Conservation (phyloP, 768 basidiomycete genomes). For the Collybia sordida region DNA sequence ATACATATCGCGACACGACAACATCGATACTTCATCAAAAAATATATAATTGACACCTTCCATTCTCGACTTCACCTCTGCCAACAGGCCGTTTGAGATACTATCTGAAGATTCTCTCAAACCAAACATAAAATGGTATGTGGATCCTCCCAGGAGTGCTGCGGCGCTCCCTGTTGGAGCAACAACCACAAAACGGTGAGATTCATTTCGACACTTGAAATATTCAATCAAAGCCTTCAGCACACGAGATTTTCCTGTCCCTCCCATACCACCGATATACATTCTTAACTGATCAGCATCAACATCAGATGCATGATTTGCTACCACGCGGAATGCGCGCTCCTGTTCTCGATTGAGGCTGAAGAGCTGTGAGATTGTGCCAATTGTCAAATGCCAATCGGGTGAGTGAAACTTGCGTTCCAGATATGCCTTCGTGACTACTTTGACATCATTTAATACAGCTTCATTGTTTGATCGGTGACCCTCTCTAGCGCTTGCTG, state of each 20-base stretch:
- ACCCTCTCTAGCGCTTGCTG: too few species aligned
- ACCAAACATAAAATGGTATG: slow-evolving; percentile 32
- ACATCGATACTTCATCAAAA: slow-evolving; percentile 45
- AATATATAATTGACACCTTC: slow-evolving; percentile 38
- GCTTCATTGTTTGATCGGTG: too few species aligned
- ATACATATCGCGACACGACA: slow-evolving; percentile 30
- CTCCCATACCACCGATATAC: slow-evolving; percentile 30
- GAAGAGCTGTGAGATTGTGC: slow-evolving; percentile 5
- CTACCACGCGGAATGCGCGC: slow-evolving; percentile 27
- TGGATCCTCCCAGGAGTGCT: slow-evolving; percentile 27
- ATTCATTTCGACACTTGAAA: slow-evolving; percentile 19
- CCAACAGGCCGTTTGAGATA: not conserved
- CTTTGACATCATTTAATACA: slow-evolving; percentile 2
- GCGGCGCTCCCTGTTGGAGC: slow-evolving; percentile 32
- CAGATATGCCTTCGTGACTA: slow-evolving; percentile 10
- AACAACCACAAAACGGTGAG: slow-evolving; percentile 18
- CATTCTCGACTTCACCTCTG: slow-evolving; percentile 14
- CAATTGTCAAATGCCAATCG: not conserved
- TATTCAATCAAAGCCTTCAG: slow-evolving; percentile 20
- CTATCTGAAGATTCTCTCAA: slow-evolving; percentile 7
- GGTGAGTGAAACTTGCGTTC: slow-evolving; percentile 1
- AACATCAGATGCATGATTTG: slow-evolving; percentile 14
- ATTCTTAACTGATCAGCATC: slow-evolving; percentile 21
- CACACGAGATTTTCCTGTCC: slow-evolving; percentile 28
- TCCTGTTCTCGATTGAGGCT: slow-evolving; percentile 29